Conservation (phyloP, 352 stramenopile genomes). For the Globisporangium alternatum region DNA sequence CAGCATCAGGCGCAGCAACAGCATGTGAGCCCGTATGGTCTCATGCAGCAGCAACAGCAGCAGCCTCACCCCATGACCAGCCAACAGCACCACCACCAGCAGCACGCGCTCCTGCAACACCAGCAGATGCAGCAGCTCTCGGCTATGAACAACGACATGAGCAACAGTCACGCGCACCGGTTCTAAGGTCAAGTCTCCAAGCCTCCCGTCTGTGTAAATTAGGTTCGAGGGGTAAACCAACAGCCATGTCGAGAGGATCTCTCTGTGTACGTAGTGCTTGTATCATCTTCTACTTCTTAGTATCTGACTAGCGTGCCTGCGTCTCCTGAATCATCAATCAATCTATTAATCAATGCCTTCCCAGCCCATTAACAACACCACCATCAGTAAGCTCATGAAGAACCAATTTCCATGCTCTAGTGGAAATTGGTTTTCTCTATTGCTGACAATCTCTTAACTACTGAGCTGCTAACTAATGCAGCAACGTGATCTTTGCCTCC, state of each 20-base stretch:
- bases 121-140: conserved; percentile 37
- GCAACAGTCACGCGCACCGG: conserved; percentile 21
- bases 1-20: conserved; percentile 6
- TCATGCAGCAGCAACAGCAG: conserved; percentile 13
- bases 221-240: conserved; percentile 4
- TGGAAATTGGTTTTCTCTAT: neutral
- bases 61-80: conserved; percentile 7
- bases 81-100: conserved; percentile 2
- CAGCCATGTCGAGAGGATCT: neutral
- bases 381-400: too few species aligned
- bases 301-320: neutral
- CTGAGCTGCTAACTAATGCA: conserved; percentile 14
- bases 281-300: neutral
- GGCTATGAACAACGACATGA: conserved; percentile 26
- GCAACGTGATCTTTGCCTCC: conserved; percentile 50
- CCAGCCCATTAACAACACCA: too few species aligned
- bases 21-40: conserved; percentile 6
- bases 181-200: neutral
- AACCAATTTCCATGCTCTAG: too few species aligned
- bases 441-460: neutral
- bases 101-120: conserved; percentile 14
- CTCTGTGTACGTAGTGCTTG: conserved; percentile 1
- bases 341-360: too few species aligned
- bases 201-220: conserved; percentile 8
- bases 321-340: neutral